Percentiles rank a stretch among this genome's conserved stretches.
These are phyloP conservation scores for Trichoderma cornu-damae DNA, from an alignment of 2,329 filamentous ascomycete genomes.

Conservation along the genomic window DNA sequence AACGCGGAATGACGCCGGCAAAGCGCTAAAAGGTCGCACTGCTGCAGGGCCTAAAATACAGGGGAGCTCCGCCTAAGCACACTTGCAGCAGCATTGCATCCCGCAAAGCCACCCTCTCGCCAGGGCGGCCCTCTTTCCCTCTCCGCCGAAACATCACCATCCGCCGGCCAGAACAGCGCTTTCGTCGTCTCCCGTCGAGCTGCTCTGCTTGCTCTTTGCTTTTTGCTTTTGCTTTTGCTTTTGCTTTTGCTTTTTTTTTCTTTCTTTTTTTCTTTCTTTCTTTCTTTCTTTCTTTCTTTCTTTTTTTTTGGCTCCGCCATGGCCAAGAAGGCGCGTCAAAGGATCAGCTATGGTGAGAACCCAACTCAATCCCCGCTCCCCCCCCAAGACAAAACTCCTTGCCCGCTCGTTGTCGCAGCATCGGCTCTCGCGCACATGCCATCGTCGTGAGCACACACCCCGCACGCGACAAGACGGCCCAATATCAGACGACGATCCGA, in stretches of 20 bases:
- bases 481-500: slow-evolving; percentile 4
- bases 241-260: slow-evolving; percentile 7
- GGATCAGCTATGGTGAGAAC: slow-evolving; percentile 62
- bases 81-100: slow-evolving; percentile 18
- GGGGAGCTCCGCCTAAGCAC: slow-evolving; percentile 14
- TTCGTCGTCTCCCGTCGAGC: neutral
- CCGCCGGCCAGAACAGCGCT: slow-evolving; percentile 13
- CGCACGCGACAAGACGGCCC: slow-evolving; percentile 17
- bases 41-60: slow-evolving; percentile 14
- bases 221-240: too few relatives aligned
- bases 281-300: too few relatives aligned
- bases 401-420: neutral
- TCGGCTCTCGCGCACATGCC: neutral
- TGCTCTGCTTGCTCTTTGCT: slow-evolving; percentile 12
- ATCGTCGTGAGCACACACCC: slow-evolving; percentile 9
- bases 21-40: slow-evolving; percentile 13
- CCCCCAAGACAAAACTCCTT: too few relatives aligned
- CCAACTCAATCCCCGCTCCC: neutral
- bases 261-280: slow-evolving; percentile 2
- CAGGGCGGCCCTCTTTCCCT: neutral
- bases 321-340: slow-evolving; percentile 64
- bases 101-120: neutral
- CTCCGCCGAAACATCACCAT: slow-evolving; percentile 5
- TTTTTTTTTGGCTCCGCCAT: slow-evolving; percentile 37
- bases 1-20: slow-evolving; percentile 4